These are phyloP conservation scores for Lanmaoa rubissima DNA, from an alignment of 768 basidiomycete genomes.

Conservation along the genomic window DNA sequence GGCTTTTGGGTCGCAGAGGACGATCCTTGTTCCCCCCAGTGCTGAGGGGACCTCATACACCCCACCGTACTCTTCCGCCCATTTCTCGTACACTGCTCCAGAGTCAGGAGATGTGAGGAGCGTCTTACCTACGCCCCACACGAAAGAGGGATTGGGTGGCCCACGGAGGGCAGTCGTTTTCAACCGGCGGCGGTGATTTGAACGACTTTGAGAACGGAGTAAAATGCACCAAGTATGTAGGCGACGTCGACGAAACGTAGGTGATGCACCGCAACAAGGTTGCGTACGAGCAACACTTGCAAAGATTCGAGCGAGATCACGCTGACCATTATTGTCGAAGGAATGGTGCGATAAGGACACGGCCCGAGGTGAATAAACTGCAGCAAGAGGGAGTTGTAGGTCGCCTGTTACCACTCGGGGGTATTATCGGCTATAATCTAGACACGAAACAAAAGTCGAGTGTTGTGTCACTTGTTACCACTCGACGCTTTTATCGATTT, in stretches of 20 bases:
- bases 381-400: no score
- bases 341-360: no score
- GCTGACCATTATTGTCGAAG: background rate
- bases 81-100: constrained; percentile 41
- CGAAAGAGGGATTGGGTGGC: constrained; percentile 15
- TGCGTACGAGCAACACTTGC: background rate
- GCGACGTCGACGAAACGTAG: background rate
- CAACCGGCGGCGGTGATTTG: constrained; percentile 1
- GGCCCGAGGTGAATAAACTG: background rate
- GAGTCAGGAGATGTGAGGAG: constrained; percentile 20
- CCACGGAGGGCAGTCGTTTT: constrained; percentile 25
- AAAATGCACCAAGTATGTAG: constrained; percentile 4
- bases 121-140: constrained; percentile 15
- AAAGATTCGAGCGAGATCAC: background rate
- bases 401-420: no score
- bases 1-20: constrained; percentile 50
- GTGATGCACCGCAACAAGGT: background rate
- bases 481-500: no score
- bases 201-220: constrained; percentile 5
- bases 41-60: constrained; percentile 41
- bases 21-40: constrained; percentile 35
- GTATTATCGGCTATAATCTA: no score
- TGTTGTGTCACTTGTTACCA: no score
- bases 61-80: constrained; percentile 48
- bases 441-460: no score